Evolutionary conservation across 371 early-diverging fungal genomes (phyloP).

Genomic region (Actinomucor elegans): DNA sequence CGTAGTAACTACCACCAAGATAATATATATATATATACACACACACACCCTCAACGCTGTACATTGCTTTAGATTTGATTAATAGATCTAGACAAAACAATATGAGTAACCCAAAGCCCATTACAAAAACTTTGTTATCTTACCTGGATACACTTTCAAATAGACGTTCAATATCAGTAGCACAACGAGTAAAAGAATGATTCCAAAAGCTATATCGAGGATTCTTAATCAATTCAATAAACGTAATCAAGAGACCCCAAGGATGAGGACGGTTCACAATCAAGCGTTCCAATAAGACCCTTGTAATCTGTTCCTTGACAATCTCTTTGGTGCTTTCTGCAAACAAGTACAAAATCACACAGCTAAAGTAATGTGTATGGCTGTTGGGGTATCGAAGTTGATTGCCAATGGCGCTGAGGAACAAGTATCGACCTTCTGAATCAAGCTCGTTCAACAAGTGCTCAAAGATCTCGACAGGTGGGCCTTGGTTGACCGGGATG

Average conservation of each 20-base stretch:
- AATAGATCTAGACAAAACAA: conserved; percentile 34
- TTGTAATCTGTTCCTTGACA: conserved; percentile 92
- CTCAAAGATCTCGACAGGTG: conserved; percentile 85
- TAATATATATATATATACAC: conserved; percentile 3
- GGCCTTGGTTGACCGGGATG: conserved; percentile 66
- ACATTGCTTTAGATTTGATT: conserved; percentile 36
- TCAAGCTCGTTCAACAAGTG: conserved; percentile 77
- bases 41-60: too few relatives aligned
- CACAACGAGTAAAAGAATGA: conserved; percentile 73
- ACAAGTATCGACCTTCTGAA: conserved; percentile 86
- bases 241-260: conserved; percentile 95
- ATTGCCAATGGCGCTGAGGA: conserved; percentile 92
- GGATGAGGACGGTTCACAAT: conserved; percentile 97
- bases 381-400: conserved; percentile 97
- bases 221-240: conserved; percentile 95
- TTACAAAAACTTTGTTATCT: conserved; percentile 13
- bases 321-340: conserved; percentile 80
- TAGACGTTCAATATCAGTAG: conserved; percentile 72
- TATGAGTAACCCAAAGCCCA: not conserved
- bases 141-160: conserved; percentile 74
- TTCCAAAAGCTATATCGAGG: conserved; percentile 89
- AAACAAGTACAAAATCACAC: conserved; percentile 84
- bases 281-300: conserved; percentile 92
- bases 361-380: conserved; percentile 94
- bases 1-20: not conserved